These are phyloP conservation scores for Candida coquimbonensis DNA, from an alignment of 805 yeast species.

Conservation along the genomic window DNA sequence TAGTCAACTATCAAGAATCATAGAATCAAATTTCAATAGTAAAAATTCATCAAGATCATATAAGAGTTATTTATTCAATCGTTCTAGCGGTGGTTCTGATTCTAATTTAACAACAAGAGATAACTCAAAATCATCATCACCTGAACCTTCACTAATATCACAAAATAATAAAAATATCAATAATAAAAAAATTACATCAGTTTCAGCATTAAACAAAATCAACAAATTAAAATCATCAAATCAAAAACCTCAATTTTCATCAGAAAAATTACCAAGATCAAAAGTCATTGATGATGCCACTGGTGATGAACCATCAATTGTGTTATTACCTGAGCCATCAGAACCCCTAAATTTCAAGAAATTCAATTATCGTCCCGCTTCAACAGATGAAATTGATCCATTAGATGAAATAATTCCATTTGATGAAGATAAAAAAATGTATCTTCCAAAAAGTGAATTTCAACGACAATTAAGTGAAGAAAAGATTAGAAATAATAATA, in stretches of 20 bases:
- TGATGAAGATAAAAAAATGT: neutral
- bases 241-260: slow-evolving; percentile 55
- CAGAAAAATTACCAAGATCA: slow-evolving; percentile 66
- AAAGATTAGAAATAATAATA: no score
- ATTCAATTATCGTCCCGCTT: slow-evolving; percentile 1
- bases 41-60: neutral
- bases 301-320: slow-evolving; percentile 60
- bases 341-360: slow-evolving; percentile 5
- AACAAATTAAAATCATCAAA: slow-evolving; percentile 17
- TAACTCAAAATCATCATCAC: neutral
- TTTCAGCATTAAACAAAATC: slow-evolving; percentile 7
- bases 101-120: neutral
- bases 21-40: neutral
- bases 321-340: slow-evolving; percentile 44
- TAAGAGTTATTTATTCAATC: neutral
- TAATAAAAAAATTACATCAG: slow-evolving; percentile 1
- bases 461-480: neutral
- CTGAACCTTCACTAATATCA: neutral
- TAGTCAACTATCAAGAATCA: slow-evolving; percentile 6
- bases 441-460: neutral
- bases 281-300: slow-evolving; percentile 60
- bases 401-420: neutral
- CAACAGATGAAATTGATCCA: slow-evolving; percentile 6
- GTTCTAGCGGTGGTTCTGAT: neutral
- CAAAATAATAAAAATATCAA: neutral